Evolutionary conservation across 2,329 filamentous ascomycete genomes (phyloP).

Genomic region (Phialophora tarda): DNA sequence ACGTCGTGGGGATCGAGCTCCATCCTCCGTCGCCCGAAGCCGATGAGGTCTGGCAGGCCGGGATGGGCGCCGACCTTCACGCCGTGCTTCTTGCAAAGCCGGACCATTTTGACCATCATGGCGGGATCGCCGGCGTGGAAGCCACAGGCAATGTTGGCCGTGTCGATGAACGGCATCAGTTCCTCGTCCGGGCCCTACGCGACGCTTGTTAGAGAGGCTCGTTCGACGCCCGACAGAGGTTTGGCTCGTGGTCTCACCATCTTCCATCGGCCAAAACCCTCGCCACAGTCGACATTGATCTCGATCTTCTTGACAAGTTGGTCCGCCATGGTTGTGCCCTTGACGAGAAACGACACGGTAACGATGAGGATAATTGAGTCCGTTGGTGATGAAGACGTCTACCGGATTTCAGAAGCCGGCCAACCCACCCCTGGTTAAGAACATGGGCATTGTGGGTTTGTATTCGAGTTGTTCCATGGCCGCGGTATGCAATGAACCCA

Average conservation of each 20-base stretch:
- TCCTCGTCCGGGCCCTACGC: conserved; percentile 62
- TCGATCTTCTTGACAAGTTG: neutral
- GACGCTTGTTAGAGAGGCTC: neutral
- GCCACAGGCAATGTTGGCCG: conserved; percentile 66
- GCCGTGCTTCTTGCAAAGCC: conserved; percentile 60
- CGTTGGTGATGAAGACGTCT: neutral
- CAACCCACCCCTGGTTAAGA: neutral
- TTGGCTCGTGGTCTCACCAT: conserved; percentile 43
- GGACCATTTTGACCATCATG: conserved; percentile 67
- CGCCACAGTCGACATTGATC: conserved; percentile 48
- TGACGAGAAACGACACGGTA: neutral
- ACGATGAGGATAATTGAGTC: neutral
- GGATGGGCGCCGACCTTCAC: conserved; percentile 67
- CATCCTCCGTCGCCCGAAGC: conserved; percentile 67
- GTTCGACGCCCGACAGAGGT: conserved; percentile 13
- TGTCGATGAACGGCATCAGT: conserved; percentile 64
- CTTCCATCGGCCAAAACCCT: conserved; percentile 50
- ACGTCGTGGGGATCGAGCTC: conserved; percentile 62
- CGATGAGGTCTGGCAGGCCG: conserved; percentile 65
- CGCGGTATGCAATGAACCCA: neutral
- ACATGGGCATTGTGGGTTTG: neutral
- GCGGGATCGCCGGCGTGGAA: conserved; percentile 65
- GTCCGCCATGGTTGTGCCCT: neutral
- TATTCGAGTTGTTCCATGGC: neutral
- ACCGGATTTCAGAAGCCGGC: neutral